These are phyloP conservation scores for Radiomyces spectabilis DNA, from an alignment of 192 early-diverging fungal species.

Conservation along the genomic window DNA sequence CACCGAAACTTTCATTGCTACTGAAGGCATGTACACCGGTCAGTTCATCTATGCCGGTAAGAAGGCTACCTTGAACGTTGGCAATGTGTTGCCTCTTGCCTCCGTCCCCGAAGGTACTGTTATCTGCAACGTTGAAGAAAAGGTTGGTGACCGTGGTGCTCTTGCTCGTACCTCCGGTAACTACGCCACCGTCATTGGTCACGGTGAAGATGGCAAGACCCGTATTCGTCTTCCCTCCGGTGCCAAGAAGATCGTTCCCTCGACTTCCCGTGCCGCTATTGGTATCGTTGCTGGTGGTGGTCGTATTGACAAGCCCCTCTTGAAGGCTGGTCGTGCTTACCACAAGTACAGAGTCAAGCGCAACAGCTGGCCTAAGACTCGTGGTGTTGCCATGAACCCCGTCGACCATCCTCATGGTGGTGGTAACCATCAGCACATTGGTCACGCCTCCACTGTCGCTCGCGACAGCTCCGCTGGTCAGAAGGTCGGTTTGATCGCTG, in stretches of 20 bases:
- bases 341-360: slow-evolving; percentile 99
- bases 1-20: slow-evolving; percentile 92
- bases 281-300: slow-evolving; percentile 99
- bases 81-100: slow-evolving; percentile 90
- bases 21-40: slow-evolving; percentile 98
- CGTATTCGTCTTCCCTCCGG: slow-evolving; percentile 98
- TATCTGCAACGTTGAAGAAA: slow-evolving; percentile 91
- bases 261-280: slow-evolving; percentile 87
- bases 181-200: slow-evolving; percentile 98
- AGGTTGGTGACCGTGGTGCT: slow-evolving; percentile 92
- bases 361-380: slow-evolving; percentile 99
- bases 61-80: slow-evolving; percentile 88
- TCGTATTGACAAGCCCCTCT: slow-evolving; percentile 98
- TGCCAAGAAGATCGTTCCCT: slow-evolving; percentile 93
- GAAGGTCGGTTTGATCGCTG: slow-evolving; percentile 32
- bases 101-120: slow-evolving; percentile 98
- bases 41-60: slow-evolving; percentile 99
- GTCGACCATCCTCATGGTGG: slow-evolving; percentile 92
- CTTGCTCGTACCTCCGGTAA: slow-evolving; percentile 95
- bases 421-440: slow-evolving; percentile 99
- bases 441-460: slow-evolving; percentile 98
- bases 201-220: slow-evolving; percentile 96
- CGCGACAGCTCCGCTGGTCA: slow-evolving; percentile 57
- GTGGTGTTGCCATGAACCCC: slow-evolving; percentile 99
- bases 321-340: slow-evolving; percentile 99